Evolutionary conservation across 371 early-diverging fungal genomes (phyloP), one percentile per base, ranked within the genome.

Genomic region (Dipsacomyces acuminosporus): DNA sequence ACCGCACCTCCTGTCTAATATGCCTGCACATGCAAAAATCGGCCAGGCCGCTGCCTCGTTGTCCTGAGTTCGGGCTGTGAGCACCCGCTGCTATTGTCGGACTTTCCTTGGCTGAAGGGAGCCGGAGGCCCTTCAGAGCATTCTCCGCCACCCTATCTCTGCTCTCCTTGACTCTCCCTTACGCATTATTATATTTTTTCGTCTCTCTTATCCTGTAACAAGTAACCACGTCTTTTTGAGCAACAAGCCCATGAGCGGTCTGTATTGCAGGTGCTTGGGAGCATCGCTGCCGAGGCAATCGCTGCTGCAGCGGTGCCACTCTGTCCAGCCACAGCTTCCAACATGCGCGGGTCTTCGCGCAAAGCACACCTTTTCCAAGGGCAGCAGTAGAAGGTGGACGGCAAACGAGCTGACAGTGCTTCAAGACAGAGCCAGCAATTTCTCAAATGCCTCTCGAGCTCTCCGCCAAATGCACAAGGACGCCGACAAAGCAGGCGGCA

Each of bases 341-440:
- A n/a, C n/a, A 30, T 30, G 7, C 11, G 30, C 30, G 7, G 5
- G 30, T 11, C 30, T 46, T 25, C 19, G 33, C 21, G 15, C 14
- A 20, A 34, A 15, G 1, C 48, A 47, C 48, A 17, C 26, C 34
- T 24, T 8, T 19, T 14, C 20, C 33, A 47, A 26, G 18, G 35
- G 11, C 30, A 15, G 44, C 24, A 26, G 15, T 17, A 45, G 18
- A 14, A 48, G 40, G 40, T 65, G 66, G 66, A 66, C 48, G 4
- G 15, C 38, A 1, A 48, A 53, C 14, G 61, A 56, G 6, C 41
- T 53, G 1, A 22, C 38, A 8, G 21, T 23, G 18, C 42, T 66
- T 17, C 52, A 34, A n/a, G 53, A 44, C 46, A 11, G 49, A 7
- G 66, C 66, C 8, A 61, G 61, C 33, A 66, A 30, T 42, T 66